Conservation (phyloP, 805 yeast species). For the Hanseniaspora clermontiae region DNA sequence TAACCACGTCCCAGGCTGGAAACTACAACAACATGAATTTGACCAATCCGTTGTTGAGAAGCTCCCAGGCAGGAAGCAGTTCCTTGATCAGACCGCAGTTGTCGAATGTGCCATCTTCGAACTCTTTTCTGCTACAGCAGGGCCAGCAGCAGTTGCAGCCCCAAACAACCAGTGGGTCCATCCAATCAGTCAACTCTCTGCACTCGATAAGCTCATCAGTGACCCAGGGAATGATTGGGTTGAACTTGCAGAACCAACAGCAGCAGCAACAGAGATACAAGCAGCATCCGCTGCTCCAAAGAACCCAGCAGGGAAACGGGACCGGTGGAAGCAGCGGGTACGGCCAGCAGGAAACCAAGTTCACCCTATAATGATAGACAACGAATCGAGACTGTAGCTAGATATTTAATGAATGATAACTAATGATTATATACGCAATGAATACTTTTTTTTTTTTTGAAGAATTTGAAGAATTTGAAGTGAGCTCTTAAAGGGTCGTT, state of each 20-base stretch:
- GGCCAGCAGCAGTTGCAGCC: slow-evolving; percentile 19
- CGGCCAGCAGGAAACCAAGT: background rate
- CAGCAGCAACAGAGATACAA: slow-evolving; percentile 12
- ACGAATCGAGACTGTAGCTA: background rate
- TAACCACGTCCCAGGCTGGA: background rate
- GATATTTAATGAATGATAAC: background rate
- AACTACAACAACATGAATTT: slow-evolving; percentile 15
- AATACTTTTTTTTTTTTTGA: background rate
- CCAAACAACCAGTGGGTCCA: slow-evolving; percentile 27
- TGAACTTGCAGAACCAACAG: slow-evolving; percentile 4
- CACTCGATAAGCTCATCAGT: slow-evolving; percentile 23
- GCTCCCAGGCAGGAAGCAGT: slow-evolving; percentile 16
- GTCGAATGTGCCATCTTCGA: slow-evolving; percentile 13
- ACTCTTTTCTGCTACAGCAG: slow-evolving; percentile 7
- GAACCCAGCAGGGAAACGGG: background rate
- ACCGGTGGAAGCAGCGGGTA: background rate
- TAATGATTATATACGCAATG: background rate
- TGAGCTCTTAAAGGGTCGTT: no score
- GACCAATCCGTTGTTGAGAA: slow-evolving; percentile 27
- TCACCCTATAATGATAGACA: background rate
- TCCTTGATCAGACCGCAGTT: slow-evolving; percentile 8
- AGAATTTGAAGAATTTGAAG: no score
- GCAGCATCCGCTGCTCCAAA: slow-evolving; percentile 8
- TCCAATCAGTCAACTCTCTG: slow-evolving; percentile 26
- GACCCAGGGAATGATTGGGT: slow-evolving; percentile 13